Evolutionary conservation across 2,329 filamentous ascomycete species (phyloP).

Genomic region (Aureobasidium musti): DNA sequence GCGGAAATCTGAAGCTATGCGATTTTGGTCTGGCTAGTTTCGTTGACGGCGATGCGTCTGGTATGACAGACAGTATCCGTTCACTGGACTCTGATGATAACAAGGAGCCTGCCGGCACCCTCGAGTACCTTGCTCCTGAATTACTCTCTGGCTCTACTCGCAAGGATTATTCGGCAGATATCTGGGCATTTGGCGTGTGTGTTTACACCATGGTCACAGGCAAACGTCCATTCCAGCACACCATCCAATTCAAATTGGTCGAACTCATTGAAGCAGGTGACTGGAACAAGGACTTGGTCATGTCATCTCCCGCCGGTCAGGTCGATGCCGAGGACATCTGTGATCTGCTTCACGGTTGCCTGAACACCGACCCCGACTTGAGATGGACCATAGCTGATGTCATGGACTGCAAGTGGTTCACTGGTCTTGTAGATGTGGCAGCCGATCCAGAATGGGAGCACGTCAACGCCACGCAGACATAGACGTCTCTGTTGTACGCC

Average conservation of each 20-base stretch:
- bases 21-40: conserved; percentile 72
- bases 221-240: conserved; percentile 62
- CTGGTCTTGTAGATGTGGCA: conserved; percentile 16
- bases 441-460: conserved; percentile 22
- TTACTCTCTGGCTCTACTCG: conserved; percentile 48
- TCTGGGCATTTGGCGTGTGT: conserved; percentile 68
- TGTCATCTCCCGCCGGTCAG: conserved; percentile 46
- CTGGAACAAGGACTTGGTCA: conserved; percentile 58
- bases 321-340: conserved; percentile 51
- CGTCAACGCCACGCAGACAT: conserved; percentile 8
- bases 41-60: conserved; percentile 55
- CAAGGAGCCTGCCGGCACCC: conserved; percentile 52
- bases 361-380: conserved; percentile 57
- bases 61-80: conserved; percentile 46
- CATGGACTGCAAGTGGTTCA: conserved; percentile 58
- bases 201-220: conserved; percentile 63
- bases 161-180: conserved; percentile 60
- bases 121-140: conserved; percentile 58
- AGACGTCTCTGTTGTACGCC: neutral
- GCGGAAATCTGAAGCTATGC: conserved; percentile 62
- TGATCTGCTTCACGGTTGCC: conserved; percentile 61
- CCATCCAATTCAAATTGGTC: conserved; percentile 60
- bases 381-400: conserved; percentile 61
- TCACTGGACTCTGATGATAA: conserved; percentile 53
- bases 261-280: conserved; percentile 61